Percentiles rank a stretch among this genome's conserved stretches.
Conservation (phyloP, 179 eudicot genomes). For the Amaranthus tricolor region DNA sequence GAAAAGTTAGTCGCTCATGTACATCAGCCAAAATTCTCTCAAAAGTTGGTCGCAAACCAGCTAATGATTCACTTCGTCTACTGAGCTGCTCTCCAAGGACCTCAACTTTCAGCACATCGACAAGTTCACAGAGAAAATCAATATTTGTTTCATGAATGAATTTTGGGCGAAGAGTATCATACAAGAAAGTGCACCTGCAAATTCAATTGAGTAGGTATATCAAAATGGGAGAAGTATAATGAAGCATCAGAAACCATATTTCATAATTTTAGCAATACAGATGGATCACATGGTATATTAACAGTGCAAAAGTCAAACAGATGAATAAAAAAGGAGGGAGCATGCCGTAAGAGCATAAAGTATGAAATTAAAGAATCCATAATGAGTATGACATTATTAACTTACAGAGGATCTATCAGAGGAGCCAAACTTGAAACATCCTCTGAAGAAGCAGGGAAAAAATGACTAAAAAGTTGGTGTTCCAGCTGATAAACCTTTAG, state of each 20-base stretch:
- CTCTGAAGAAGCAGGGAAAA: constrained; percentile 90
- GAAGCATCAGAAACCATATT: background rate
- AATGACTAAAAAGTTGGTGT: constrained; percentile 93
- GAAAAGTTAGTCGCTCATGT: constrained; percentile 90
- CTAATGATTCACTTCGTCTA: constrained; percentile 78
- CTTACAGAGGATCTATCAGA: constrained; percentile 91
- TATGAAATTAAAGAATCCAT: background rate
- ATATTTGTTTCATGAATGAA: constrained; percentile 92
- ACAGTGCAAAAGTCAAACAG: background rate
- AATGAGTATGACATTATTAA: constrained; percentile 11
- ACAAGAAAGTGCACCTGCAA: constrained; percentile 78
- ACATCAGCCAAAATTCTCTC: constrained; percentile 91
- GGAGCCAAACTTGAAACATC: constrained; percentile 91
- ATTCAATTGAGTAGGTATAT: constrained; percentile 11
- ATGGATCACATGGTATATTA: background rate
- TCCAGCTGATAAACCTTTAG: constrained; percentile 94
- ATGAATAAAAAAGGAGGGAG: background rate
- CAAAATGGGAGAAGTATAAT: constrained; percentile 1
- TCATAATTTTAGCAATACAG: background rate
- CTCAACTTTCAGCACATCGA: constrained; percentile 89
- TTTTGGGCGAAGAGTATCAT: constrained; percentile 90
- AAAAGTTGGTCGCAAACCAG: constrained; percentile 87
- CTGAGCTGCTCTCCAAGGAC: constrained; percentile 85
- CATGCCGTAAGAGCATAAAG: background rate
- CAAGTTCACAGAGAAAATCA: constrained; percentile 90